A percentile compares a stretch with the other conserved stretches of the same genome.
Evolutionary conservation across 768 basidiomycete species (phyloP).

Genomic region (Brasilioporus rufonigricans): DNA sequence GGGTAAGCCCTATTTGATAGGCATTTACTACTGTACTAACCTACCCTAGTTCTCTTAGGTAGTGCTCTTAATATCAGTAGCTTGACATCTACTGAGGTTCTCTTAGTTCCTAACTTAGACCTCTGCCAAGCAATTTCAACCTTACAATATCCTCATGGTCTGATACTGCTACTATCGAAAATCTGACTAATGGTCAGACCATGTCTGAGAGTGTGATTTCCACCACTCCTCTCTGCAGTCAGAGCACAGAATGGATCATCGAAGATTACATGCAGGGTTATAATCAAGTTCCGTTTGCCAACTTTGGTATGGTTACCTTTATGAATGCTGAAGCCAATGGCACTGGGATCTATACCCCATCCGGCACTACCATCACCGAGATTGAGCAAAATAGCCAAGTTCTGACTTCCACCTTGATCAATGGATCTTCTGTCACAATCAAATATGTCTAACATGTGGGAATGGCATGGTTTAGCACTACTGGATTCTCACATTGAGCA

Average conservation of each 20-base stretch:
- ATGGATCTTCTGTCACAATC: slow-evolving; percentile 1
- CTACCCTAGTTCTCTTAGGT: too few species aligned
- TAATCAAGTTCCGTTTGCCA: not conserved
- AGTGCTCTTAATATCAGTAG: too few species aligned
- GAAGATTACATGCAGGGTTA: not conserved
- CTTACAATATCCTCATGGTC: not conserved
- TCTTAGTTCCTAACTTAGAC: too few species aligned
- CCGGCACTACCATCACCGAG: not conserved
- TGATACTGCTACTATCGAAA: not conserved
- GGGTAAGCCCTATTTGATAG: too few species aligned
- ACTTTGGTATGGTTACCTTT: slow-evolving; percentile 10
- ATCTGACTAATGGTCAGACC: not conserved
- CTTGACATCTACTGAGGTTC: too few species aligned
- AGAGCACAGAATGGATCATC: slow-evolving; percentile 14
- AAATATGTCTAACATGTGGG: too few species aligned
- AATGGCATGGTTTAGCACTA: too few species aligned
- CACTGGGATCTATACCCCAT: not conserved
- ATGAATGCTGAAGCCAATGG: not conserved
- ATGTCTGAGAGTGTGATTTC: not conserved
- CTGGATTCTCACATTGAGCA: too few species aligned
- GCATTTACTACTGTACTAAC: too few species aligned
- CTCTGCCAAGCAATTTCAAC: too few species aligned
- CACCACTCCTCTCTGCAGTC: not conserved
- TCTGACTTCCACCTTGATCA: not conserved
- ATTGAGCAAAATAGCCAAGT: not conserved